phyloP scores from a whole-genome alignment of 1,284 basidiomycete species.

The Filobasidium uniguttulatum region DNA sequence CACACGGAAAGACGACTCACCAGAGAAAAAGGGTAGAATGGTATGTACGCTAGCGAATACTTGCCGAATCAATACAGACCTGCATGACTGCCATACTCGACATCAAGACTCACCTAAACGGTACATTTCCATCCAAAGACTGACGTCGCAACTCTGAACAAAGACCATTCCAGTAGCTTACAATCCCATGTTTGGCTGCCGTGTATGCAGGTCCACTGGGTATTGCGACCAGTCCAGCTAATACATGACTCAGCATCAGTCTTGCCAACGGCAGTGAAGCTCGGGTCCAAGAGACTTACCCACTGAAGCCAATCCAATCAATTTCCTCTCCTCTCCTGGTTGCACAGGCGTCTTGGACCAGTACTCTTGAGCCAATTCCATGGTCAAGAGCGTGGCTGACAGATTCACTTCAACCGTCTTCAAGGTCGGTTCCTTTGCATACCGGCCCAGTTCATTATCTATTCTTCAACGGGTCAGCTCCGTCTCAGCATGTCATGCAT shows the following conservation, averaged over 20 bases:
- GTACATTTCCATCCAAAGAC: too few relatives aligned
- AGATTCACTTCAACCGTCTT: constrained; percentile 18
- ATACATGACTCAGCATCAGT: too few relatives aligned
- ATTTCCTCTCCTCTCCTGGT: constrained; percentile 9
- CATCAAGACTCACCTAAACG: too few relatives aligned
- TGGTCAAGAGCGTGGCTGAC: constrained; percentile 15
- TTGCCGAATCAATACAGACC: too few relatives aligned
- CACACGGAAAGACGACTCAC: too few relatives aligned
- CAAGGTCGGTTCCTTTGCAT: constrained; percentile 3
- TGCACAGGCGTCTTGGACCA: constrained; percentile 15
- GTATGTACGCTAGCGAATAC: too few relatives aligned
- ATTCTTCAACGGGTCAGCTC: too few relatives aligned
- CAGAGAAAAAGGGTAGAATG: too few relatives aligned
- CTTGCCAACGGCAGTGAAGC: background rate
- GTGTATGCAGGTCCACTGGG: constrained; percentile 15
- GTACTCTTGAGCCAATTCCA: constrained; percentile 13
- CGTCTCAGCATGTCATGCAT: too few relatives aligned
- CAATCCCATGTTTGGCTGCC: constrained; percentile 20
- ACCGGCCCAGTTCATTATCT: constrained; percentile 5
- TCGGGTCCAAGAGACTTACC: constrained; percentile 11
- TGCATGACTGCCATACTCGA: too few relatives aligned
- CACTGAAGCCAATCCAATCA: constrained; percentile 19
- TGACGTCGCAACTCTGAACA: too few relatives aligned
- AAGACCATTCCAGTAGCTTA: too few relatives aligned
- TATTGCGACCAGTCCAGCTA: constrained; percentile 17